phyloP scores from a whole-genome alignment of 148 eudicot species.

The Camellia granthamiana region DNA sequence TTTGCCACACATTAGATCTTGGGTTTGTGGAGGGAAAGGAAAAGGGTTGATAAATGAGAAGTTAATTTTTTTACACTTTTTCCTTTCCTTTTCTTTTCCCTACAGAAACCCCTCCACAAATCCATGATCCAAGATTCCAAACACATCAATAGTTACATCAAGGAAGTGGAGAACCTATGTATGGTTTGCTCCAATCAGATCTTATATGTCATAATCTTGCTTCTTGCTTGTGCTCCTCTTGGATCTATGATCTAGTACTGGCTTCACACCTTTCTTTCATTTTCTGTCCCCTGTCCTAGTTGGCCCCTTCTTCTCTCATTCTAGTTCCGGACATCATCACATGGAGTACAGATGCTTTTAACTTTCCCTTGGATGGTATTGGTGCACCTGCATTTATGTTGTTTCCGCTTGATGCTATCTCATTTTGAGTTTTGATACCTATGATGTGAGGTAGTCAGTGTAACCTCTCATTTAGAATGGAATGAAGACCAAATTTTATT shows the following conservation, averaged over 20 bases:
- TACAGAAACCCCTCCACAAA: too few relatives aligned
- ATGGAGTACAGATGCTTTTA: background rate
- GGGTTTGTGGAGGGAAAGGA: too few relatives aligned
- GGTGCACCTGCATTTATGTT: background rate
- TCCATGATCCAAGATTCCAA: too few relatives aligned
- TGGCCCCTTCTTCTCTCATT: conserved; percentile 1
- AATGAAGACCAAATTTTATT: too few relatives aligned
- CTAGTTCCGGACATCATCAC: background rate
- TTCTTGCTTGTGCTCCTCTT: background rate
- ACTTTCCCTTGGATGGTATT: conserved; percentile 2
- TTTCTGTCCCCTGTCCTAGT: background rate
- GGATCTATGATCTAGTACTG: background rate
- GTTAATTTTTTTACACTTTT: too few relatives aligned
- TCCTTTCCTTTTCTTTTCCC: too few relatives aligned
- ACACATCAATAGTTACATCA: background rate
- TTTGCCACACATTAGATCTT: background rate
- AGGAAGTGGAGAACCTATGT: background rate
- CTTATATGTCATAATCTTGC: background rate
- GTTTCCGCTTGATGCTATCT: background rate
- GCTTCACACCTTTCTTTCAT: background rate
- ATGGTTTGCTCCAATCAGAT: background rate
- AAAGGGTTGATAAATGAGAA: too few relatives aligned
- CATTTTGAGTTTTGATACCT: background rate
- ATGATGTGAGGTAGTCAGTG: background rate
- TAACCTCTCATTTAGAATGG: background rate